Percentiles rank a stretch among this genome's conserved stretches.
Conservation (phyloP, 1,284 basidiomycete species). For the Kalmanozyma brasiliensis region DNA sequence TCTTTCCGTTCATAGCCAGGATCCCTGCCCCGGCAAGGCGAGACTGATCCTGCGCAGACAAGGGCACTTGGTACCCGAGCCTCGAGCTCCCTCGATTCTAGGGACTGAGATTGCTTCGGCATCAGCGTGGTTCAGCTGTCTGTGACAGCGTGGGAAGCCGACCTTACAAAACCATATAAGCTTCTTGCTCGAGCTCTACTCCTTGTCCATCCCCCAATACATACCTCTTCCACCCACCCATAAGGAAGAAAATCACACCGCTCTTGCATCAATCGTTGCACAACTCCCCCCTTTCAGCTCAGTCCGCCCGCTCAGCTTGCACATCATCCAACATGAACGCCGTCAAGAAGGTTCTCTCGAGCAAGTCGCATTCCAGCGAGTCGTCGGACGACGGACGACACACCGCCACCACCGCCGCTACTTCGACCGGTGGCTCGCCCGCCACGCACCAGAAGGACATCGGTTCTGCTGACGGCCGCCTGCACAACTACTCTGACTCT, state of each 20-base stretch:
- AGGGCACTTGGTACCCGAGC: too few species aligned
- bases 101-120: slow-evolving; percentile 2
- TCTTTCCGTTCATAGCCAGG: too few species aligned
- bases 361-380: slow-evolving; percentile 37
- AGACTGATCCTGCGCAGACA: too few species aligned
- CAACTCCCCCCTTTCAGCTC: not conserved
- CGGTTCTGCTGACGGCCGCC: slow-evolving; percentile 6
- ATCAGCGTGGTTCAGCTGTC: too few species aligned
- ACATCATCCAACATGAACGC: slow-evolving; percentile 34
- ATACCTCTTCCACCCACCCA: slow-evolving; percentile 10
- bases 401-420: slow-evolving; percentile 33
- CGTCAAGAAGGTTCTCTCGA: slow-evolving; percentile 49
- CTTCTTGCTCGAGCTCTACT: not conserved
- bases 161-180: slow-evolving; percentile 21
- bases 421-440: slow-evolving; percentile 41
- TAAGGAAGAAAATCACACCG: slow-evolving; percentile 12
- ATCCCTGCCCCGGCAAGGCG: too few species aligned
- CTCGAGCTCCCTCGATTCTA: not conserved
- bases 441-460: slow-evolving; percentile 22
- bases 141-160: slow-evolving; percentile 2
- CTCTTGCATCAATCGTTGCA: slow-evolving; percentile 18
- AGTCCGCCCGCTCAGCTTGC: slow-evolving; percentile 3
- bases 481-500: slow-evolving; percentile 1
- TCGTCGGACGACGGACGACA: slow-evolving; percentile 38
- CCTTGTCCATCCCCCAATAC: slow-evolving; percentile 2